A percentile compares a stretch with the other conserved stretches of the same genome.
Evolutionary conservation across 768 basidiomycete species (phyloP).

Genomic region (Suillus decipiens): DNA sequence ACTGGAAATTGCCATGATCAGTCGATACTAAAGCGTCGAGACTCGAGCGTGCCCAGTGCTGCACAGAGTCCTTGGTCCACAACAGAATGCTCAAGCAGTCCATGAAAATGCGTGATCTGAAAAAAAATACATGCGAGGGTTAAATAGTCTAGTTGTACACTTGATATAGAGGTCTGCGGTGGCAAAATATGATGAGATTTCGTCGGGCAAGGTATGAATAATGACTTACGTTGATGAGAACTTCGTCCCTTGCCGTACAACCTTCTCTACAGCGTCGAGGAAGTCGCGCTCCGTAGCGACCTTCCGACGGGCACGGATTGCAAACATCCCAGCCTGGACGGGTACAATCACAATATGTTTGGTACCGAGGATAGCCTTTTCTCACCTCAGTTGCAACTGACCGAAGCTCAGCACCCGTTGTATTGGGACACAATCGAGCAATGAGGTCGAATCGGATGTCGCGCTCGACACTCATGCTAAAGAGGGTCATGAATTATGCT

Average conservation of each 20-base stretch:
- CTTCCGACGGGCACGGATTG: slow-evolving; percentile 94
- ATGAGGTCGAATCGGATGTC: slow-evolving; percentile 98
- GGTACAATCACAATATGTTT: neutral
- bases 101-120: slow-evolving; percentile 5
- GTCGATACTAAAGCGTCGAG: neutral
- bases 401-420: slow-evolving; percentile 96
- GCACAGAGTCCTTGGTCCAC: neutral
- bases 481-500: slow-evolving; percentile 1
- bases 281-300: slow-evolving; percentile 98
- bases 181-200: slow-evolving; percentile 8
- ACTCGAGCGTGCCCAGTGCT: neutral
- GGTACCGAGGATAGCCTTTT: slow-evolving; percentile 11
- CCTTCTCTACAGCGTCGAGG: slow-evolving; percentile 97
- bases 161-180: slow-evolving; percentile 78
- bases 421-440: slow-evolving; percentile 95
- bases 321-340: slow-evolving; percentile 97
- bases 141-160: slow-evolving; percentile 76
- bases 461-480: slow-evolving; percentile 94
- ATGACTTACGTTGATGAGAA: slow-evolving; percentile 91
- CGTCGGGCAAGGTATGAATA: neutral
- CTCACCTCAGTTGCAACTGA: slow-evolving; percentile 94
- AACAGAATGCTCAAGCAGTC: neutral
- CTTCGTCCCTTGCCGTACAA: slow-evolving; percentile 95
- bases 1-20: neutral
- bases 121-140: neutral